Conservation (phyloP, 2,329 filamentous ascomycete species). For the Fusarium torreyae region DNA sequence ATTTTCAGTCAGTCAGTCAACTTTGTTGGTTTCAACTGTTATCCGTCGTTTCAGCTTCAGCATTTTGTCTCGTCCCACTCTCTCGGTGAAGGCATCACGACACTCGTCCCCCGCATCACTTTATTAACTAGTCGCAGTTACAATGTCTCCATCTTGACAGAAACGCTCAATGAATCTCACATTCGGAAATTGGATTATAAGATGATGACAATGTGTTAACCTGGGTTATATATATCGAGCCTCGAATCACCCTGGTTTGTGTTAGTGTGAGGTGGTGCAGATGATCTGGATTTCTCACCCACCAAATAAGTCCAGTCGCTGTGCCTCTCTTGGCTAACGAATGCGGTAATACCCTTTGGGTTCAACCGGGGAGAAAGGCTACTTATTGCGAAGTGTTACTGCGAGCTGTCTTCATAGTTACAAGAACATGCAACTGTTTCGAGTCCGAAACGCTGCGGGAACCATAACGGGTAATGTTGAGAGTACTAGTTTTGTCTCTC, state of each 20-base stretch:
- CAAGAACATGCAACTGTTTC: slow-evolving; percentile 19
- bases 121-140: neutral
- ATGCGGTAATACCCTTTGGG: neutral
- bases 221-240: slow-evolving; percentile 7
- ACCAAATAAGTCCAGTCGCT: slow-evolving; percentile 6
- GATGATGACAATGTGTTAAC: slow-evolving; percentile 5
- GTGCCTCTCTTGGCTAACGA: slow-evolving; percentile 11
- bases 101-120: slow-evolving; percentile 3
- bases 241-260: slow-evolving; percentile 7
- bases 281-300: slow-evolving; percentile 14
- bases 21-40: slow-evolving; percentile 15
- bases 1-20: slow-evolving; percentile 18
- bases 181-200: slow-evolving; percentile 4
- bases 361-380: neutral
- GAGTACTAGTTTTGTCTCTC: neutral
- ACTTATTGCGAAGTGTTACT: neutral
- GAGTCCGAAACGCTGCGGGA: slow-evolving; percentile 11
- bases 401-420: neutral
- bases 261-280: slow-evolving; percentile 5
- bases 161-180: neutral
- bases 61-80: slow-evolving; percentile 1
- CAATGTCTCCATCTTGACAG: neutral
- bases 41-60: slow-evolving; percentile 32
- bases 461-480: neutral
- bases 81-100: slow-evolving; percentile 3